A percentile compares a stretch with the other conserved stretches of the same genome.
Evolutionary conservation across 352 stramenopile genomes (phyloP).

Genomic region (Globisporangium rhizosaccharum): DNA sequence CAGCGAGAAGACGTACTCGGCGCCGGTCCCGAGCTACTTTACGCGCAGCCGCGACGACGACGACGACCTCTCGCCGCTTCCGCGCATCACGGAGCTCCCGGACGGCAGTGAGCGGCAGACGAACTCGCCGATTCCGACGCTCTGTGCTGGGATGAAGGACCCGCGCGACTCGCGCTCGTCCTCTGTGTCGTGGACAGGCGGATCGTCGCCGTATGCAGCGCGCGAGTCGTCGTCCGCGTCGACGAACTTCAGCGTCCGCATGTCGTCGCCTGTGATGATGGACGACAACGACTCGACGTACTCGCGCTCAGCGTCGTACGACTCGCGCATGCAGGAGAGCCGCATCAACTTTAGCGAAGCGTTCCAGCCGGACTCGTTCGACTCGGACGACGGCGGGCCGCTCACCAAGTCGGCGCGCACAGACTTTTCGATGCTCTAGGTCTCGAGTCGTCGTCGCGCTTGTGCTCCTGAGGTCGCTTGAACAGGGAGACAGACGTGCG

Average conservation of each 20-base stretch:
- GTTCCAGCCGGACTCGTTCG: slow-evolving; percentile 27
- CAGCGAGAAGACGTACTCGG: slow-evolving; percentile 36
- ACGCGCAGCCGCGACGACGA: slow-evolving; percentile 21
- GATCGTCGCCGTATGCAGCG: slow-evolving; percentile 1
- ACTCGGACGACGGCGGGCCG: slow-evolving; percentile 26
- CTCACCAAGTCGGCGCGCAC: slow-evolving; percentile 25
- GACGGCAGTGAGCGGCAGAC: slow-evolving; percentile 9
- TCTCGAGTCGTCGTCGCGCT: neutral
- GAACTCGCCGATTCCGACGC: slow-evolving; percentile 40
- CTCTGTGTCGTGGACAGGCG: slow-evolving; percentile 24
- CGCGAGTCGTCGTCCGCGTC: neutral
- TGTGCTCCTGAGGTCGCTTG: neutral
- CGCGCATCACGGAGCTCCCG: slow-evolving; percentile 9
- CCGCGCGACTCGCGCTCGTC: slow-evolving; percentile 40
- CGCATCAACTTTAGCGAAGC: slow-evolving; percentile 69
- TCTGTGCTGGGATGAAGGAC: slow-evolving; percentile 20
- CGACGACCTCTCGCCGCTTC: slow-evolving; percentile 25
- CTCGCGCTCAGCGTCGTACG: slow-evolving; percentile 21
- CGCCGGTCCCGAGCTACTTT: slow-evolving; percentile 38
- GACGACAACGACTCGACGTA: slow-evolving; percentile 19
- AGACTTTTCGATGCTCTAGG: slow-evolving; percentile 55
- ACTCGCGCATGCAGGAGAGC: slow-evolving; percentile 40
- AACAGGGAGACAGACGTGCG: too few species aligned
- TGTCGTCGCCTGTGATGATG: slow-evolving; percentile 36
- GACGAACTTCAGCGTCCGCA: slow-evolving; percentile 11